Evolutionary conservation across 75 land plant genomes (phyloP).

Genomic region (Isoetes taiwanensis): DNA sequence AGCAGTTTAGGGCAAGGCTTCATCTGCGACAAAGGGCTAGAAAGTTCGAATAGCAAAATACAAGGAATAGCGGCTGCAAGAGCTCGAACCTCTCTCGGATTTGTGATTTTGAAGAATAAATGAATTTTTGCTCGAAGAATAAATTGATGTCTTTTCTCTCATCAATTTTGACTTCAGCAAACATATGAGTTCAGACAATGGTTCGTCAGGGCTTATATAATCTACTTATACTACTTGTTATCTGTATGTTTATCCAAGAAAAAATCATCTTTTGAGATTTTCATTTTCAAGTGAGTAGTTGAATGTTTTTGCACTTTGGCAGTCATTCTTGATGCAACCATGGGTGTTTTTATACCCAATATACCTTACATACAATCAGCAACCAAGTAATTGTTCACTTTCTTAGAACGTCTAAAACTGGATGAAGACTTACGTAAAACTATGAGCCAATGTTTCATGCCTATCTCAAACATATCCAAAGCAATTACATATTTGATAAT

Average conservation of each 20-base stretch:
- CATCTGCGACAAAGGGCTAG: too few relatives aligned
- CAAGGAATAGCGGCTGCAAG: too few relatives aligned
- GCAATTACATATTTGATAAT: too few relatives aligned
- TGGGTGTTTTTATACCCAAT: not conserved
- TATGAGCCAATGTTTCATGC: too few relatives aligned
- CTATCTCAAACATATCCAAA: too few relatives aligned
- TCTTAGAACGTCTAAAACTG: not conserved
- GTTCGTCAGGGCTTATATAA: conserved; percentile 15
- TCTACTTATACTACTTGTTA: not conserved
- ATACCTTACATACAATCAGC: not conserved
- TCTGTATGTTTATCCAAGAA: not conserved
- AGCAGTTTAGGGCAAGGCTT: too few relatives aligned
- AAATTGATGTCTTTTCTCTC: too few relatives aligned
- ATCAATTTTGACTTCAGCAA: not conserved
- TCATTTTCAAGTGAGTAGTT: not conserved
- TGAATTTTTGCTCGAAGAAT: too few relatives aligned
- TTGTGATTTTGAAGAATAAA: too few relatives aligned
- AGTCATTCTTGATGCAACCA: not conserved
- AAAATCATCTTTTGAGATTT: conserved; percentile 13
- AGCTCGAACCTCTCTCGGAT: too few relatives aligned
- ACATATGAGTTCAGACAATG: conserved; percentile 8
- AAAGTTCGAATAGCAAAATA: too few relatives aligned
- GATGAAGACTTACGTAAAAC: too few relatives aligned
- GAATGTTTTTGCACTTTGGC: not conserved
- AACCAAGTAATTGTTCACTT: not conserved